phyloP scores from a whole-genome alignment of 306 rosid species.

The Alnus glutinosa region DNA sequence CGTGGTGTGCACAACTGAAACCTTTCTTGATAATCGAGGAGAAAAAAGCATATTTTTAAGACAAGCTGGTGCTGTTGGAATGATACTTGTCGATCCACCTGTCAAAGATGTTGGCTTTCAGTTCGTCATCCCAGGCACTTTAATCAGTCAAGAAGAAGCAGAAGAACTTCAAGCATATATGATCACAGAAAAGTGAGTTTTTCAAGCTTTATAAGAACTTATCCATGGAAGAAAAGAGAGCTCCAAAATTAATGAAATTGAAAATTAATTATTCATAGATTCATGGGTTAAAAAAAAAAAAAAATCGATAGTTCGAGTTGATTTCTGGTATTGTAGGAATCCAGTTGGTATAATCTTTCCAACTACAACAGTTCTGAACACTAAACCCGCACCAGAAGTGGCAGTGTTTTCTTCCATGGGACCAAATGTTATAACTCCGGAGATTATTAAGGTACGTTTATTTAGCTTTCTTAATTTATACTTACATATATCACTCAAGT shows the following conservation, averaged over 20 bases:
- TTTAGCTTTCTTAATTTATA: background rate
- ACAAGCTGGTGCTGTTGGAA: constrained; percentile 72
- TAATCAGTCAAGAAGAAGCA: constrained; percentile 58
- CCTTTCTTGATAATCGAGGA: constrained; percentile 32
- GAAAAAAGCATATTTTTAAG: constrained; percentile 38
- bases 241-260: background rate
- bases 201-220: constrained; percentile 4
- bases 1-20: constrained; percentile 59
- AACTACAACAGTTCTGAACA: constrained; percentile 42
- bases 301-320: constrained; percentile 1
- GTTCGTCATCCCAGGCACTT: constrained; percentile 59
- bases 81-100: constrained; percentile 65
- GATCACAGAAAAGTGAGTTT: constrained; percentile 55
- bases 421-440: constrained; percentile 63
- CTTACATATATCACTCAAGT: background rate
- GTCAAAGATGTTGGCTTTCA: constrained; percentile 58
- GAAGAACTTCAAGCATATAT: constrained; percentile 62
- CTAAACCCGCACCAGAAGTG: constrained; percentile 62
- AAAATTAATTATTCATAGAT: constrained; percentile 1
- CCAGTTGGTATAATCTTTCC: constrained; percentile 57
- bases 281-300: constrained; percentile 6
- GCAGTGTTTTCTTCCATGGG: constrained; percentile 71
- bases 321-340: constrained; percentile 38
- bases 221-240: background rate
- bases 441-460: constrained; percentile 60